Evolutionary conservation across 352 stramenopile genomes (phyloP).

Genomic region (Poterioochromonas sp.): DNA sequence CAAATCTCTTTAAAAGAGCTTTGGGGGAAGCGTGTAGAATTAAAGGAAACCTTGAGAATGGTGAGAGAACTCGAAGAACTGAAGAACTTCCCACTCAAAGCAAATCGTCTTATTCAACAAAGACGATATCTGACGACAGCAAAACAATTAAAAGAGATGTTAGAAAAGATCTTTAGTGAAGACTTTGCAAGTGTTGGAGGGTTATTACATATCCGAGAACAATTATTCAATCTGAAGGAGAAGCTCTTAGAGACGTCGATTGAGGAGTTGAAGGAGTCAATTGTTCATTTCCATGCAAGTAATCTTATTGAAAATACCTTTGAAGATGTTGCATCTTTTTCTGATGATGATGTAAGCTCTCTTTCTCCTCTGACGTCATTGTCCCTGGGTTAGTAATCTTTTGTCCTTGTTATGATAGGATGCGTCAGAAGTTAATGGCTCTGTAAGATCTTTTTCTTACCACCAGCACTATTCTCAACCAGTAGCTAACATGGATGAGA

Average conservation of each 20-base stretch:
- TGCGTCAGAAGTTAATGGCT: too few relatives aligned
- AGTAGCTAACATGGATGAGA: too few relatives aligned
- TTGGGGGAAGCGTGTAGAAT: neutral
- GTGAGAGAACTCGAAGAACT: constrained; percentile 12
- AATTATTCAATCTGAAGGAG: constrained; percentile 6
- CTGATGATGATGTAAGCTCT: too few relatives aligned
- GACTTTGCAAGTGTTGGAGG: constrained; percentile 5
- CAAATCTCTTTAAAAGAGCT: constrained; percentile 7
- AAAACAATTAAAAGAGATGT: neutral
- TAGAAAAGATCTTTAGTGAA: constrained; percentile 7
- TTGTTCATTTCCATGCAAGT: too few relatives aligned
- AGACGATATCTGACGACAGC: neutral
- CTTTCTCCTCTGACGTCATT: too few relatives aligned
- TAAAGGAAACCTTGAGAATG: constrained; percentile 13
- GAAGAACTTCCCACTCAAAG: constrained; percentile 10
- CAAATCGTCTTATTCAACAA: neutral
- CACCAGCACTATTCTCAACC: too few relatives aligned
- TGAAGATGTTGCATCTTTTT: too few relatives aligned
- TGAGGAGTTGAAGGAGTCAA: constrained; percentile 2
- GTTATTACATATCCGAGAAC: neutral
- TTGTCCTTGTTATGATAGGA: too few relatives aligned
- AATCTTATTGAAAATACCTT: too few relatives aligned
- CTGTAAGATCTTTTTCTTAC: too few relatives aligned
- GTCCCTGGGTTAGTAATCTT: too few relatives aligned
- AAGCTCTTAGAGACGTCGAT: neutral